Base-by-base conservation (phyloP, 306 rosid species). In the Leucaena leucocephala region DNA sequence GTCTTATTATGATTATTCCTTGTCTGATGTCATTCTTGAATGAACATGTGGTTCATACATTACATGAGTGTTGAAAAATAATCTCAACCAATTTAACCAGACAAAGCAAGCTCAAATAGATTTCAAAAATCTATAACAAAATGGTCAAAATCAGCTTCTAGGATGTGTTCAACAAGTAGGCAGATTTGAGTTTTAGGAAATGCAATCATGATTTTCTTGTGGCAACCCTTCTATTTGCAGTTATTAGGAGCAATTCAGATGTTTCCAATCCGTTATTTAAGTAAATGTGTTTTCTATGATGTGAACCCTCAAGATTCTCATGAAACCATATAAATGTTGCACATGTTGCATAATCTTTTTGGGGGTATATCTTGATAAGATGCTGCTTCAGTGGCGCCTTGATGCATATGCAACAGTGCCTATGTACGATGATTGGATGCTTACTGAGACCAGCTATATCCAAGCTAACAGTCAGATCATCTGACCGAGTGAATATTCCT, bases 371-470 rank as follows among this genome's bases (percentile, higher is more conserved):
- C 0, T 35, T 36, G 38, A 36, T 6, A 22, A 5, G 4, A 14
- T 72, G 75, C 83, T 85, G 82, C 86, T 67, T 72, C 33, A 50
- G 80, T 1, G 1, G 71, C 61, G 12, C 21, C 78, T 10, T 34
- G 82, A 82, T 65, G 74, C 69, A 35, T 52, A 7, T 75, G 76
- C 82, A 44, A 50, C 62, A 17, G 7, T 50, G 83, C 49, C n/a
- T 67, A 46, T n/a, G 72, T 67, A 38, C 22, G 63, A 59, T 85
- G 79, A 82, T 63, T 44, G 68, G 82, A 63, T 77, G 69, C 82
- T 77, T 80, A 34, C 13, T 55, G 43, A 49, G 79, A 46, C 73
- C 71, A 62, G 80, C 77, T 57, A 75, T 35, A 34, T 8, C 75
- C 38, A 79, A 81, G 35, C 14, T 12, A 54, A 3, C 42, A 36